Base-by-base conservation (phyloP, 2,329 filamentous ascomycete genomes). In the Penicillium sp. region DNA sequence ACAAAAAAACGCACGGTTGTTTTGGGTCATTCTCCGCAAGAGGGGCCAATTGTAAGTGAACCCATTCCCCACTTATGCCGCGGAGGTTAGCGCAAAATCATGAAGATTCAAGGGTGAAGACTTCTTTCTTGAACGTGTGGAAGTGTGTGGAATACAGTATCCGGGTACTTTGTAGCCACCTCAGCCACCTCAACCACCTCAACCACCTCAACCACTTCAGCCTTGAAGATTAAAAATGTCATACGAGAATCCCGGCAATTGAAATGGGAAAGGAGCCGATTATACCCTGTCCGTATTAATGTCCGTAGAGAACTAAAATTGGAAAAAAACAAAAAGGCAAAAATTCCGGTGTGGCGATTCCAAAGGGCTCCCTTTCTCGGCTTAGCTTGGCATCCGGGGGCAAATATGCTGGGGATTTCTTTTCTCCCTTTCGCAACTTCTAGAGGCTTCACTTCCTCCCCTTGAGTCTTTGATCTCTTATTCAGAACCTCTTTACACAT, bases 291-390 rank as follows among this genome's bases (percentile, higher is more conserved):
- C 22, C 22, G 22, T 22, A 22, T 22, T 22, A 30, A 43, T 17
- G 17, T 43, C 8, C 28, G 25, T 10, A 42, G 10, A 42, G 14
- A 22, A 22, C 10, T 19, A 22, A 49, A 41, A 31, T 33, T 25
- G 36, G 12, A 26, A 31, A n/a, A 7, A 17, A n/a, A 40, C 22
- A 22, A 44, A 49, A 37, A 17, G 30, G 7, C 12, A 22, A 3
- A 54, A 42, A 16, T 40, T 54, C 45, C 49, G 22, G 51, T 54
- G 51, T 54, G 51, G 51, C 51, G 50, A 43, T 49, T 49, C 45
- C 37, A 28, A 26, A 26, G 48, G 48, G 30, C 25, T 50, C 38
- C 47, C 51, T 53, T 53, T 53, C 51, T 54, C 28, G 51, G 51
- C 30, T 43, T 54, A 54, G 44, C 44, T 41, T 54, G 44, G 51